Evolutionary conservation across 192 early-diverging fungal genomes (phyloP).

Genomic region (Podila clonocystis): DNA sequence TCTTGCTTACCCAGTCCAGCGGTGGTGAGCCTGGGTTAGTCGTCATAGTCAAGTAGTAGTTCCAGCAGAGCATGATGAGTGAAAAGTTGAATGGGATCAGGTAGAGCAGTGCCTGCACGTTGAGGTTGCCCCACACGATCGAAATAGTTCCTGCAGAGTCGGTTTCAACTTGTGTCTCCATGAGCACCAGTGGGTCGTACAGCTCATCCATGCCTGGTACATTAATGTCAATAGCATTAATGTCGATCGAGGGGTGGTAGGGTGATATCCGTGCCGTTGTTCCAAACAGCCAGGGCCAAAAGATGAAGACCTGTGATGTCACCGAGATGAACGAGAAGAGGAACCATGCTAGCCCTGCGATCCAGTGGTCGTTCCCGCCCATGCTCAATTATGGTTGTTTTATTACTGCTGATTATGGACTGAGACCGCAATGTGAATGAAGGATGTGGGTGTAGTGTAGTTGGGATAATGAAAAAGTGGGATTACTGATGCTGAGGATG

Average conservation of each 20-base stretch:
- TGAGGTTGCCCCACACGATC: constrained; percentile 15
- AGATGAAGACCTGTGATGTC: constrained; percentile 8
- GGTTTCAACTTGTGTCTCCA: not conserved
- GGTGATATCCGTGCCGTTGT: constrained; percentile 1
- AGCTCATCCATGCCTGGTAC: not conserved
- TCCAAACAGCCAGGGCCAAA: constrained; percentile 39
- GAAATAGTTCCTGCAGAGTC: not conserved
- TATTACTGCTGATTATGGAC: not conserved
- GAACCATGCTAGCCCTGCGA: not conserved
- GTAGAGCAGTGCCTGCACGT: constrained; percentile 52
- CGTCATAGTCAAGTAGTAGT: constrained; percentile 83
- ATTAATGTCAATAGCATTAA: not conserved
- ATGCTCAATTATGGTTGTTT: not conserved
- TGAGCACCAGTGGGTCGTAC: not conserved
- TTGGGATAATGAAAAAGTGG: not conserved
- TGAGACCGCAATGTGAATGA: no score
- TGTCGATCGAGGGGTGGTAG: not conserved
- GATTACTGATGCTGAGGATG: not conserved
- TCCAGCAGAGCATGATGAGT: constrained; percentile 80
- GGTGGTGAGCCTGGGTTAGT: constrained; percentile 87
- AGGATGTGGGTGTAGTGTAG: no score
- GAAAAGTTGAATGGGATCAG: constrained; percentile 82
- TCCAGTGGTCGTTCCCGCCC: constrained; percentile 13
- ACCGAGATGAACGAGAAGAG: constrained; percentile 5
- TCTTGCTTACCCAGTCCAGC: constrained; percentile 53